These are phyloP conservation scores for Raffaelea albimanens DNA, from an alignment of 2,329 filamentous ascomycete genomes.

Conservation along the genomic window DNA sequence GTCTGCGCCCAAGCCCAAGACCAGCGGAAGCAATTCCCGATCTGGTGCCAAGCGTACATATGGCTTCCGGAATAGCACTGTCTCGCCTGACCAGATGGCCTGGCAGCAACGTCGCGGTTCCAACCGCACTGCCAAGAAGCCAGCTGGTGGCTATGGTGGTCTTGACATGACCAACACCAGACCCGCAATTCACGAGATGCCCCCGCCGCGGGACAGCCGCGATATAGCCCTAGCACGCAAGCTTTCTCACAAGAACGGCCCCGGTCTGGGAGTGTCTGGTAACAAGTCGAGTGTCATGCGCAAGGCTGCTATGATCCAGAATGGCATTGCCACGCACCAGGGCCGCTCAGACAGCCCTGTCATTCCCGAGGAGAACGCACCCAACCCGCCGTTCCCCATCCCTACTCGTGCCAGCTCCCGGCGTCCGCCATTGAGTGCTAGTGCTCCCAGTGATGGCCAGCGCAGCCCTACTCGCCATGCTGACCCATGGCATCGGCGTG, in stretches of 20 bases:
- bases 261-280: slow-evolving; percentile 21
- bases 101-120: slow-evolving; percentile 6
- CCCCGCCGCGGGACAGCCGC: slow-evolving; percentile 5
- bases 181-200: slow-evolving; percentile 8
- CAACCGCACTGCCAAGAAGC: slow-evolving; percentile 6
- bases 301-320: slow-evolving; percentile 72
- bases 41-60: slow-evolving; percentile 30
- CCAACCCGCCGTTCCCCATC: slow-evolving; percentile 80
- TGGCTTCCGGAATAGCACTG: slow-evolving; percentile 23
- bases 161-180: slow-evolving; percentile 15
- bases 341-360: slow-evolving; percentile 57
- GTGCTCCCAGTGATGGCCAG: slow-evolving; percentile 60
- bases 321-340: slow-evolving; percentile 61
- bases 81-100: slow-evolving; percentile 31
- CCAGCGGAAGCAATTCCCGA: slow-evolving; percentile 19
- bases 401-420: slow-evolving; percentile 82
- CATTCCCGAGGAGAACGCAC: slow-evolving; percentile 45
- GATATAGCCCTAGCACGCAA: slow-evolving; percentile 25
- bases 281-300: slow-evolving; percentile 57
- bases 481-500: slow-evolving; percentile 46
- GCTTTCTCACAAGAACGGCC: slow-evolving; percentile 27
- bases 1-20: slow-evolving; percentile 49
- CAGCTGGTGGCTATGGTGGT: not conserved
- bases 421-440: slow-evolving; percentile 56
- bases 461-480: slow-evolving; percentile 62